Evolutionary conservation across 164 flowering plant species (phyloP).

Genomic region (Vitis rupestris): DNA sequence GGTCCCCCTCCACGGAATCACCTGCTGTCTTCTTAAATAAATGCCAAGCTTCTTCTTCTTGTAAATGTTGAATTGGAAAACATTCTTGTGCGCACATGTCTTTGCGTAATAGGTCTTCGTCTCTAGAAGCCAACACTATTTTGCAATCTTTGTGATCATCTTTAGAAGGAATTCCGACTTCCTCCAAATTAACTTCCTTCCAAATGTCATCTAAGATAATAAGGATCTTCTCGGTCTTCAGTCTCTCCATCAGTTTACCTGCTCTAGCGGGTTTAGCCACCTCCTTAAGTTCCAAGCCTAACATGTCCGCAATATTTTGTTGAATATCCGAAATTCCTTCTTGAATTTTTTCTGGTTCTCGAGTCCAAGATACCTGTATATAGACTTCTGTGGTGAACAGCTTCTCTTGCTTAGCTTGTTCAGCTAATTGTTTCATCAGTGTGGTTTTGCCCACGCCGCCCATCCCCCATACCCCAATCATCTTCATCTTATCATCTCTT

Average conservation of each 20-base stretch:
- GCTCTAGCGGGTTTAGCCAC: background rate
- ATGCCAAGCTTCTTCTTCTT: constrained; percentile 10
- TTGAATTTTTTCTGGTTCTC: background rate
- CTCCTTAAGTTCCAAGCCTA: constrained; percentile 3
- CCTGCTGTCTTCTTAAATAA: constrained; percentile 1
- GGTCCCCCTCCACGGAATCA: background rate
- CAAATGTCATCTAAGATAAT: constrained; percentile 12
- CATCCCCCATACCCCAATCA: too few species aligned
- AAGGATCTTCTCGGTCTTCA: background rate
- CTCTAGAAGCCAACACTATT: constrained; percentile 8
- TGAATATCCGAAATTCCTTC: background rate
- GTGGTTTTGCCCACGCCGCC: too few species aligned
- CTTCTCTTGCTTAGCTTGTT: too few species aligned
- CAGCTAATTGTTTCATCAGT: too few species aligned
- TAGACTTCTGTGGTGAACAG: too few species aligned
- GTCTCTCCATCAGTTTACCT: background rate
- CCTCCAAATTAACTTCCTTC: background rate
- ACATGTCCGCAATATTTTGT: background rate
- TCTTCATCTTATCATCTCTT: too few species aligned
- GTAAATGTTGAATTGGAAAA: background rate
- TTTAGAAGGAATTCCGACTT: constrained; percentile 4
- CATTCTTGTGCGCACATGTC: background rate
- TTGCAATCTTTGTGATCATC: constrained; percentile 2
- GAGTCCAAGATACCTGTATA: too few species aligned
- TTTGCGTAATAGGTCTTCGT: background rate